Conservation (phyloP, 352 stramenopile genomes). For the Phytopythium vexans region DNA sequence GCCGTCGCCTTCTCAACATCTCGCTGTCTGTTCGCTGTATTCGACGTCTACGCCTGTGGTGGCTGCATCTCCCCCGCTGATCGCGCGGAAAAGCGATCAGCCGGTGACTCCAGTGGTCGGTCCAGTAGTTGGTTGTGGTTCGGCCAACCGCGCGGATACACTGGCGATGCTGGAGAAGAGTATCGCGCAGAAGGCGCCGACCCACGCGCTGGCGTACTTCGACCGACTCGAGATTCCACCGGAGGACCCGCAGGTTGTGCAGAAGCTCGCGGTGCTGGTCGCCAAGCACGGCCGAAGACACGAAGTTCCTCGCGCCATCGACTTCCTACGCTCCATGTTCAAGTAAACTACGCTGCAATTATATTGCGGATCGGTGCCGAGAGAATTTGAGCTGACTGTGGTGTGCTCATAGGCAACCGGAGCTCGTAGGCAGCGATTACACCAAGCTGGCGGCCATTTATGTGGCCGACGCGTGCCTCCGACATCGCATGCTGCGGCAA, state of each 20-base stretch:
- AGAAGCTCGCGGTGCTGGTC: conserved; percentile 63
- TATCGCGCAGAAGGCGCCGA: conserved; percentile 27
- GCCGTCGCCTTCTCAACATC: too few species aligned
- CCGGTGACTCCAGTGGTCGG: too few species aligned
- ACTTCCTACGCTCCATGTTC: conserved; percentile 36
- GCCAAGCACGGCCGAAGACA: conserved; percentile 31
- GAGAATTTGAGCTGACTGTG: neutral
- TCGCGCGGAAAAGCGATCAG: too few species aligned
- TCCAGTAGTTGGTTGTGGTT: too few species aligned
- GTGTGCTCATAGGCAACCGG: conserved; percentile 12
- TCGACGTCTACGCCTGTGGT: too few species aligned
- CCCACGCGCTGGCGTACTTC: conserved; percentile 43
- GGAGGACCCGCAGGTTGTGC: conserved; percentile 27
- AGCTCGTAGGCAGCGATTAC: conserved; percentile 50
- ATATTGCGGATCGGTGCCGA: conserved; percentile 1
- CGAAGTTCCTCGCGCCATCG: conserved; percentile 18
- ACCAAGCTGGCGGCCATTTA: conserved; percentile 70
- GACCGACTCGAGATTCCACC: conserved; percentile 35
- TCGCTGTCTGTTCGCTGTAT: too few species aligned
- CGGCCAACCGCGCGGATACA: neutral
- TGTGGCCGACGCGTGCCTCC: conserved; percentile 58
- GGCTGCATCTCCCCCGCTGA: too few species aligned
- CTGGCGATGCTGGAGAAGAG: conserved; percentile 28
- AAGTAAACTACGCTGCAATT: neutral
- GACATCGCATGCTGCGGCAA: conserved; percentile 39